Evolutionary conservation across 495 filamentous ascomycete species (phyloP).

Genomic region (Aspergillus nidulans): DNA sequence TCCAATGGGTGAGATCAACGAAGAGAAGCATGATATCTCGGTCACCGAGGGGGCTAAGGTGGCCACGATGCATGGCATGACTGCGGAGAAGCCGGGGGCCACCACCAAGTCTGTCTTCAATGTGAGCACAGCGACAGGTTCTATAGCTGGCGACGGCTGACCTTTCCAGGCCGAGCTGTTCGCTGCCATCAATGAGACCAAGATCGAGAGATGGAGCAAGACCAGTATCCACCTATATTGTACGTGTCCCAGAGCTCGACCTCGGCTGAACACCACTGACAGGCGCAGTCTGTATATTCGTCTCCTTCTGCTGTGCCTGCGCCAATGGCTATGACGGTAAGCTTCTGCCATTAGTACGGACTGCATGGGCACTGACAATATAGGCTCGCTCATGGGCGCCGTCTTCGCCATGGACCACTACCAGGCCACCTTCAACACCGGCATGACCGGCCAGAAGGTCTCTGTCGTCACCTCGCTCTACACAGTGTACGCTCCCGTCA

Average conservation of each 20-base stretch:
- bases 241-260: constrained; percentile 19
- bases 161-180: constrained; percentile 49
- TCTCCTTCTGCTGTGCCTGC: constrained; percentile 41
- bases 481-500: constrained; percentile 46
- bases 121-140: constrained; percentile 33
- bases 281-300: constrained; percentile 24
- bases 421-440: constrained; percentile 35
- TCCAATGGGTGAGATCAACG: not conserved
- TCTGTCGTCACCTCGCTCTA: constrained; percentile 41
- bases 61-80: constrained; percentile 16
- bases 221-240: constrained; percentile 52
- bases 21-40: constrained; percentile 9
- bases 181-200: constrained; percentile 52
- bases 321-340: constrained; percentile 54
- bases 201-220: constrained; percentile 52
- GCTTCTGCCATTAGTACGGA: not conserved
- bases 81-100: constrained; percentile 32
- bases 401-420: constrained; percentile 43
- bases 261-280: not conserved
- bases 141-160: not conserved
- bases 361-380: not conserved
- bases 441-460: constrained; percentile 42
- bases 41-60: not conserved
- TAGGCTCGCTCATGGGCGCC: constrained; percentile 47
- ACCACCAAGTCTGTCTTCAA: constrained; percentile 49